Base-by-base conservation (phyloP, 768 basidiomycete genomes). In the Cyathus striatus region DNA sequence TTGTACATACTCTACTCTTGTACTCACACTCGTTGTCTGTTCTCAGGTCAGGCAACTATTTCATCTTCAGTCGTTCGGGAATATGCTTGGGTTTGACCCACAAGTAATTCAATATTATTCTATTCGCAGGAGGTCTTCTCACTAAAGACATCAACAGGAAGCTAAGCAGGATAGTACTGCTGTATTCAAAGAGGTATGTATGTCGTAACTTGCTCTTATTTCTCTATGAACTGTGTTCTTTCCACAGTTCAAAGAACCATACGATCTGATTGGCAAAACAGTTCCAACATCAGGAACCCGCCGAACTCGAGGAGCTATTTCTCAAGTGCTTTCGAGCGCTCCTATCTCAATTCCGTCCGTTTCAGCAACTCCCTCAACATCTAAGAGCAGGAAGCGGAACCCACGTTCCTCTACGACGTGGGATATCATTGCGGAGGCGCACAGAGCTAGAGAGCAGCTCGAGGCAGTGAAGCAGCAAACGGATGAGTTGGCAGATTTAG, bases 41-140 rank as follows among this genome's bases (percentile, higher is more conserved):
- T 27, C 6, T 49, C 33, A 91, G 85, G 73, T 95, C 38, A 79
- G 93, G 46, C 90, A 97, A 62, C 70, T 79, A 45, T 97, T 94
- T 61, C 93, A 97, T 56, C 72, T 95, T 63, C 85, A 93, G 49
- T 71, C 83, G 45, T 94, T 86, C 57, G 76, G 80, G 2, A 81
- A 76, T 20, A 71, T 95, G 68, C 63, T 92, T 25, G 72, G 70
- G 16, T 97, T 81, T 59, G 76, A 94, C 61, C 93, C 92, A 6
- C 60, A 69, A 61, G 86, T 87, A 48, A 26, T 78, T 57, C 41
- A 12, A 9, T 38, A 6, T 40, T 14, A 23, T 22, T n/a, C n/a
- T n/a, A n/a, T n/a, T n/a, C n/a, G n/a, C n/a, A n/a, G n/a, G 14
- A 24, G 33, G n/a, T 13, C 20, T 9, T 34, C 23, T 23, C 37